Evolutionary conservation across 345 rosid species (phyloP).

Genomic region (Draba incana): DNA sequence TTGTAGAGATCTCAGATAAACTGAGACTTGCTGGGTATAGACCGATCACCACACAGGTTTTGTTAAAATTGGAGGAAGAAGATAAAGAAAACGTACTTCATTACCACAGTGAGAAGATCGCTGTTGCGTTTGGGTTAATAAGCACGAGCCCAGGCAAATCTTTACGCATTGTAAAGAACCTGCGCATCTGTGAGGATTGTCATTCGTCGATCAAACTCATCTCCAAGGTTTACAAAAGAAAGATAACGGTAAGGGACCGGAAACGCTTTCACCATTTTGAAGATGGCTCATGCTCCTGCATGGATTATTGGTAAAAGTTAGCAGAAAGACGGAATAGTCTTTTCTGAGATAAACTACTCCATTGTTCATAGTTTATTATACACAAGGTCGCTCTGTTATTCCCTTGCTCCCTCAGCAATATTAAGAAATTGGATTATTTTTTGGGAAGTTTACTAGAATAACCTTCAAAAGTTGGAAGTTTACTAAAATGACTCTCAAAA

Average conservation of each 20-base stretch:
- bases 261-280: slow-evolving; percentile 75
- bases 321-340: neutral
- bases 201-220: slow-evolving; percentile 68
- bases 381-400: slow-evolving; percentile 11
- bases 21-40: slow-evolving; percentile 54
- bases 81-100: slow-evolving; percentile 55
- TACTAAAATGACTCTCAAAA: no score
- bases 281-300: slow-evolving; percentile 66
- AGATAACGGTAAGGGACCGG: slow-evolving; percentile 60
- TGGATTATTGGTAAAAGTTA: slow-evolving; percentile 57
- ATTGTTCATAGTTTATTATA: slow-evolving; percentile 28
- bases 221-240: slow-evolving; percentile 55
- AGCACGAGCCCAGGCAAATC: slow-evolving; percentile 54
- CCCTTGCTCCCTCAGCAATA: neutral
- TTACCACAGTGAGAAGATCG: slow-evolving; percentile 77
- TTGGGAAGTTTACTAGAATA: no score
- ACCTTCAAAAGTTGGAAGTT: no score
- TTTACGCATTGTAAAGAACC: slow-evolving; percentile 64
- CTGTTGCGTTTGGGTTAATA: slow-evolving; percentile 65
- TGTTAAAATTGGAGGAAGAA: slow-evolving; percentile 60
- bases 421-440: no score
- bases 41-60: slow-evolving; percentile 56
- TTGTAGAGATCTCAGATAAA: slow-evolving; percentile 49
- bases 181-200: slow-evolving; percentile 72
- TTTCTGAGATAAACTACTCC: slow-evolving; percentile 1